Percentiles rank a stretch among this genome's conserved stretches.
Evolutionary conservation across 257 asterid genomes (phyloP).

Genomic region (Solanum paucissectum): DNA sequence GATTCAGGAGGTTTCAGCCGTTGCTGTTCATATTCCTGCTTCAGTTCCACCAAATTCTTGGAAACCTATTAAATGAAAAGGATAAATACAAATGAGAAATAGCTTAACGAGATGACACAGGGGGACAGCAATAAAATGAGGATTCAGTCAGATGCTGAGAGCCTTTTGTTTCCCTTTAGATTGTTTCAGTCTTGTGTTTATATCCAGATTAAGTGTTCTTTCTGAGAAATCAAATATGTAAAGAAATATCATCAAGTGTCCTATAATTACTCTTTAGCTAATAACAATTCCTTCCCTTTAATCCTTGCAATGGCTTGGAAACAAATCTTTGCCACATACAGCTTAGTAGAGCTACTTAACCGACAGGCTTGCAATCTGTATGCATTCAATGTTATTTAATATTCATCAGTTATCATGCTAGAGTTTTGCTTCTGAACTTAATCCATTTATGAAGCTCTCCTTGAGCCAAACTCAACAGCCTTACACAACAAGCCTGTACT

Average conservation of each 20-base stretch:
- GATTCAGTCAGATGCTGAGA: not conserved
- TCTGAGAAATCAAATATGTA: not conserved
- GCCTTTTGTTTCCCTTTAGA: not conserved
- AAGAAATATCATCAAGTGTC: not conserved
- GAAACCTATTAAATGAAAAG: constrained; percentile 39
- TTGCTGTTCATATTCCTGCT: constrained; percentile 63
- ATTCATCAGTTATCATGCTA: not conserved
- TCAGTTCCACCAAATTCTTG: constrained; percentile 50
- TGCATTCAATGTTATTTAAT: not conserved
- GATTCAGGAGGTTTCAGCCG: constrained; percentile 30
- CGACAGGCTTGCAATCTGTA: not conserved
- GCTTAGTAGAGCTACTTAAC: not conserved
- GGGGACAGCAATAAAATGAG: not conserved
- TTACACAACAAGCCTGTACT: not conserved
- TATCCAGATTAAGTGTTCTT: not conserved
- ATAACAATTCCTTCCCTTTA: not conserved
- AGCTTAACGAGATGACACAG: not conserved
- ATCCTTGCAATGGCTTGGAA: not conserved
- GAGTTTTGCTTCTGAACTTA: not conserved
- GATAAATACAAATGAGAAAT: not conserved
- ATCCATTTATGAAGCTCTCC: not conserved
- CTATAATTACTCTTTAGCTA: not conserved
- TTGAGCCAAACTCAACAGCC: not conserved
- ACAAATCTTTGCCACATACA: not conserved
- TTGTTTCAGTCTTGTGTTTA: not conserved